Conservation (phyloP, 139 green algal species). For the Picochlorum sp. region DNA sequence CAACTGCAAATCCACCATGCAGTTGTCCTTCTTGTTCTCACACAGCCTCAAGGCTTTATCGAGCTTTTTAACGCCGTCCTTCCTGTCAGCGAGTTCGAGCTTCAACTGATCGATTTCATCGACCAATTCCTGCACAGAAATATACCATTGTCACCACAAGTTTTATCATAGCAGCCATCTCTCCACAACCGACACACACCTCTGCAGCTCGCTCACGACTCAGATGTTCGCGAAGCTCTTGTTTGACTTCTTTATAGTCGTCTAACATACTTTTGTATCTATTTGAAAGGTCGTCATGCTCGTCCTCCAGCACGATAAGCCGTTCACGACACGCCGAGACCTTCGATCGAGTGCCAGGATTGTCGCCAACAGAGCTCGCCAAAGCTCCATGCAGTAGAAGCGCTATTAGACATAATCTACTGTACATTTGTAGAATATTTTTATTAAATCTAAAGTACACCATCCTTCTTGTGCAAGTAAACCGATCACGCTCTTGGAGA, state of each 20-base stretch:
- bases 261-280: background rate
- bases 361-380: no score
- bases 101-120: background rate
- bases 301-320: background rate
- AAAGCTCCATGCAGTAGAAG: no score
- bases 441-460: no score
- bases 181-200: background rate
- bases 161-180: background rate
- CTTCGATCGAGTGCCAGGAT: no score
- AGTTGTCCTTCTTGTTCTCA: background rate
- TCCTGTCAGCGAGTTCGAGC: background rate
- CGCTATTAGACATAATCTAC: no score
- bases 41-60: background rate
- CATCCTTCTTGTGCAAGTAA: no score
- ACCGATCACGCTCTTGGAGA: no score
- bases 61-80: background rate
- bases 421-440: no score
- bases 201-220: background rate
- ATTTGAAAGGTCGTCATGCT: conserved; percentile 5
- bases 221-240: background rate
- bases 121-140: background rate
- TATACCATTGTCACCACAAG: background rate
- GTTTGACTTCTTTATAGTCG: background rate
- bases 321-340: background rate
- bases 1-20: background rate